Percentiles rank a stretch among this genome's conserved stretches.
These are phyloP conservation scores for Xylaria sp. DNA, from an alignment of 2,329 filamentous ascomycete genomes.

Conservation along the genomic window DNA sequence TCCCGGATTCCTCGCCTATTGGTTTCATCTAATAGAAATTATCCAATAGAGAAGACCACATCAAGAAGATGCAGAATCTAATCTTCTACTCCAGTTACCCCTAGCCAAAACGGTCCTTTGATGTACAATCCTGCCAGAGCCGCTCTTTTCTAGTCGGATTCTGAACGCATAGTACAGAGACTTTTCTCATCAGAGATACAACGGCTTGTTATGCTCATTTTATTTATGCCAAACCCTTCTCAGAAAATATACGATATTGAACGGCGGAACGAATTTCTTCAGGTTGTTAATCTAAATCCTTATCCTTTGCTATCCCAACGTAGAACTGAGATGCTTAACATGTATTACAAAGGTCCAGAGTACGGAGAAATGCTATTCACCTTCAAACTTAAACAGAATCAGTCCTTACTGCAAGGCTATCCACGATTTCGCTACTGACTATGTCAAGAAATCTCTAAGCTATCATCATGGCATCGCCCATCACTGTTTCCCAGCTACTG, in stretches of 20 bases:
- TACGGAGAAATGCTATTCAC: background rate
- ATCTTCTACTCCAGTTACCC: background rate
- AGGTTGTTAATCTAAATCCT: background rate
- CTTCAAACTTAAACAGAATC: background rate
- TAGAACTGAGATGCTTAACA: background rate
- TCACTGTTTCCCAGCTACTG: background rate
- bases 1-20: background rate
- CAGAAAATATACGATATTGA: background rate
- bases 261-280: background rate
- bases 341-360: background rate
- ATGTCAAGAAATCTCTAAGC: slow-evolving; percentile 1
- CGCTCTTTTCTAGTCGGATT: background rate
- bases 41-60: background rate
- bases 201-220: background rate
- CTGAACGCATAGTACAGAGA: background rate
- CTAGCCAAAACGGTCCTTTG: background rate
- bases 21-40: background rate
- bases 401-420: background rate
- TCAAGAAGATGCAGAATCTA: background rate
- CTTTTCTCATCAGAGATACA: slow-evolving; percentile 1
- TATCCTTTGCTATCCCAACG: background rate
- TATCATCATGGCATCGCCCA: background rate
- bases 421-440: background rate
- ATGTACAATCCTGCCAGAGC: background rate
- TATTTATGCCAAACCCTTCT: slow-evolving; percentile 8